Base-by-base conservation (phyloP, 108 stramenopile species). In the Pseudonitzschia multistriata region DNA sequence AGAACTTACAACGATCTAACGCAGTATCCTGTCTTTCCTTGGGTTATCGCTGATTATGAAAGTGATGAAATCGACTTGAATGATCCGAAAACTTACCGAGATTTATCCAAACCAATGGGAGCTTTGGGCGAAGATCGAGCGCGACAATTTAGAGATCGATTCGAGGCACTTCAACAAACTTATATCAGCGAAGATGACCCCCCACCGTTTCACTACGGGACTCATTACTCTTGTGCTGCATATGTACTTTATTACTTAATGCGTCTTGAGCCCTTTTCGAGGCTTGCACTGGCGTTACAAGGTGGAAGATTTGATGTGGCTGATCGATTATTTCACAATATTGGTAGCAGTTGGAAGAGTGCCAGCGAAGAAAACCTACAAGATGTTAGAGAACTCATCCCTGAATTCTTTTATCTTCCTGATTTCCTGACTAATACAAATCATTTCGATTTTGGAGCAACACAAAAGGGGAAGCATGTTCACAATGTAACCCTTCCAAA, bases 11-110 rank as follows among this genome's bases (percentile, higher is more conserved):
- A 97, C 68, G 97, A 98, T 68, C 72, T 97, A 39, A 95, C 96
- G 0, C 97, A 99, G 81, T 99, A 99, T 71, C 99, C 99, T 13
- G 97, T 99, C 14, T 96, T 99, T 62, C 99, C 99, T 7, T 99
- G 99, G 99, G 92, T 99, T 47, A 80, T 99, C 27, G 85, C 93
- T 6, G 97, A 99, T 73, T 99, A 97, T 73, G 85, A 92, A 10
- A 94, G 91, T 37, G 85, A 91, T 66, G 94, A 92, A 65, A 77
- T 98, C 22, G 96, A 99, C 81, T 81, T 99, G 42, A 78, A 91
- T 70, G 86, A 97, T 70, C 96, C 97, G 1, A 79, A 68, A 0
- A 73, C 84, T 15, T 98, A 89, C 77, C 91, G 98, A 39, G 98
- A 99, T 74, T 72, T 99, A 25, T 91, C 93, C 11, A 96, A 96